Conservation (phyloP, 257 asterid genomes). For the Jaltomata sinuosa region DNA sequence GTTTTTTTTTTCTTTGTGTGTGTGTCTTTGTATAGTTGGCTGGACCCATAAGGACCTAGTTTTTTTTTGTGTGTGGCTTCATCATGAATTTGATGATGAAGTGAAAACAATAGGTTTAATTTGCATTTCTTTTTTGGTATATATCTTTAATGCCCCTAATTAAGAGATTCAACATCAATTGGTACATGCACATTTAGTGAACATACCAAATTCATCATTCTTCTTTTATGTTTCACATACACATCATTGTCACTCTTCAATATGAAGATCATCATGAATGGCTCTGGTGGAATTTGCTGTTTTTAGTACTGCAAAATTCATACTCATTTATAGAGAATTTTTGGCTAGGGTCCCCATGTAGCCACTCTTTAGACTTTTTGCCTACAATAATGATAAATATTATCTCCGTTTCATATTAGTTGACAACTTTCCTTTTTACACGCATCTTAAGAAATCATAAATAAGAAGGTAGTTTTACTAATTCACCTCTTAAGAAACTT, state of each 20-base stretch:
- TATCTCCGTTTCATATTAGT: no score
- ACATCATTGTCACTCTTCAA: not conserved
- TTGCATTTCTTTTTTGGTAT: not conserved
- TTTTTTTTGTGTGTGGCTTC: conserved; percentile 3
- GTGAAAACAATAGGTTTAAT: conserved; percentile 5
- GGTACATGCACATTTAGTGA: not conserved
- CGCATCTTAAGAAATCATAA: no score
- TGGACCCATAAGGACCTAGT: conserved; percentile 18
- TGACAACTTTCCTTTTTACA: no score
- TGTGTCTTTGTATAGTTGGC: not conserved
- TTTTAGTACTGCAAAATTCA: not conserved
- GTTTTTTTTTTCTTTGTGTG: not conserved
- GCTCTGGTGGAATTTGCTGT: not conserved
- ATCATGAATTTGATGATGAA: conserved; percentile 5
- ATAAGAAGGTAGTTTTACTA: no score
- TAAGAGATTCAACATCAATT: conserved; percentile 8
- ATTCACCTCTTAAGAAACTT: no score
- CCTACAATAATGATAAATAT: not conserved
- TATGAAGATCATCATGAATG: not conserved
- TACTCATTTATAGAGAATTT: not conserved
- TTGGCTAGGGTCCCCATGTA: not conserved
- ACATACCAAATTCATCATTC: not conserved
- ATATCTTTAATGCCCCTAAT: conserved; percentile 11
- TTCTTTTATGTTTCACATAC: not conserved
- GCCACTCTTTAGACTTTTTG: not conserved